Evolutionary conservation across 139 green algal genomes (phyloP).

Genomic region (Diplosphaera chodatii): DNA sequence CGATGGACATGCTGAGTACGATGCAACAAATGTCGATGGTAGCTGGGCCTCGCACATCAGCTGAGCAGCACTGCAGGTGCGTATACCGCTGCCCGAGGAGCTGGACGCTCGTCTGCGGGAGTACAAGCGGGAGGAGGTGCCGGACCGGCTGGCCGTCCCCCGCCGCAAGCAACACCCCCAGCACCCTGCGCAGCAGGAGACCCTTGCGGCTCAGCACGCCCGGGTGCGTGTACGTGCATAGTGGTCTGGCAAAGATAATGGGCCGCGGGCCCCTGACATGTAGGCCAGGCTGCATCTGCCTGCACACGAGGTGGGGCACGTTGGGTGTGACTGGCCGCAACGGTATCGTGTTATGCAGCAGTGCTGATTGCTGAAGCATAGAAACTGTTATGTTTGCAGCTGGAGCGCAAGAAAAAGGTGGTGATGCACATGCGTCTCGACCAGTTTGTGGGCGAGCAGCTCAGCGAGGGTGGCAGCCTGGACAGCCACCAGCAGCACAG

Average conservation of each 20-base stretch:
- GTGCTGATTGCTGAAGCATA: no score
- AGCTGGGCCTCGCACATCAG: not conserved
- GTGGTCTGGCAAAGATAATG: no score
- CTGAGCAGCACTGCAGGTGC: not conserved
- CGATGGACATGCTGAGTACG: no score
- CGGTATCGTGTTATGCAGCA: no score
- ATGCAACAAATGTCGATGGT: no score
- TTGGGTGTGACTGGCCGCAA: no score
- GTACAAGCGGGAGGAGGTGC: not conserved
- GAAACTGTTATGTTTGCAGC: not conserved
- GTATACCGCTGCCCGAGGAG: not conserved
- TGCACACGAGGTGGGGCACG: no score
- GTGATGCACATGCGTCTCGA: not conserved
- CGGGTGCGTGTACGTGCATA: not conserved
- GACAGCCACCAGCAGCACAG: not conserved
- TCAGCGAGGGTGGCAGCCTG: not conserved
- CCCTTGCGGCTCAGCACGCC: not conserved
- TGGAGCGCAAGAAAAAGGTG: not conserved
- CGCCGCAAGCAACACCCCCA: not conserved
- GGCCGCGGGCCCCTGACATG: no score
- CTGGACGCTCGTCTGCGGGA: not conserved
- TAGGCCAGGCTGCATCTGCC: no score
- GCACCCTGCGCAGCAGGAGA: no score
- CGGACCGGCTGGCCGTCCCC: not conserved
- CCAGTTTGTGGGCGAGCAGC: not conserved